Conservation (phyloP, 2,329 filamentous ascomycete species). For the Periconia sp. region DNA sequence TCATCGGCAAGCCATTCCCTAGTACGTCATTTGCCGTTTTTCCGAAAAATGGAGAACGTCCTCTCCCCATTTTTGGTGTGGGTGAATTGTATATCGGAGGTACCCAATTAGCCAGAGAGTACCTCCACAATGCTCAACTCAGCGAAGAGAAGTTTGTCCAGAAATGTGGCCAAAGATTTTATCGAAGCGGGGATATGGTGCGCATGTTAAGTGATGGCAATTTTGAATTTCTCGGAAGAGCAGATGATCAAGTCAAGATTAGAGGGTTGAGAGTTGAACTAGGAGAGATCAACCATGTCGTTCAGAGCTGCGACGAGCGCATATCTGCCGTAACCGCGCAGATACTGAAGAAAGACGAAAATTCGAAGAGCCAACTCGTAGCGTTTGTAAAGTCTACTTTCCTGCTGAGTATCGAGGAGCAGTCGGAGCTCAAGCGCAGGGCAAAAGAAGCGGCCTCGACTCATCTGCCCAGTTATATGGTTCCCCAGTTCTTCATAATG, state of each 20-base stretch:
- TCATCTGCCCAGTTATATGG: conserved; percentile 42
- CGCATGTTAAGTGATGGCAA: conserved; percentile 41
- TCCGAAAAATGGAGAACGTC: conserved; percentile 26
- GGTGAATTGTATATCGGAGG: conserved; percentile 53
- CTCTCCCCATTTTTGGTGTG: conserved; percentile 42
- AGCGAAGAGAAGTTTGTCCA: conserved; percentile 35
- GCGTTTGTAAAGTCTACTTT: conserved; percentile 28
- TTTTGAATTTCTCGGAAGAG: conserved; percentile 44
- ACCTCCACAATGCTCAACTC: conserved; percentile 40
- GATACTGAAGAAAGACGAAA: conserved; percentile 28
- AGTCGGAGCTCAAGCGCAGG: conserved; percentile 17
- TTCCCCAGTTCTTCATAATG: conserved; percentile 39
- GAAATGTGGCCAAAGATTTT: conserved; percentile 35
- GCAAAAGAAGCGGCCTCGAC: conserved; percentile 19
- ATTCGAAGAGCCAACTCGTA: conserved; percentile 38
- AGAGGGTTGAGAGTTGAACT: conserved; percentile 42
- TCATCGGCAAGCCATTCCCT: conserved; percentile 47
- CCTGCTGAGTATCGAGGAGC: conserved; percentile 5
- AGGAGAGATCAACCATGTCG: conserved; percentile 39
- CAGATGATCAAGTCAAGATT: conserved; percentile 46
- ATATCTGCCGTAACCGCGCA: conserved; percentile 32
- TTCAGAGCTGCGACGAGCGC: conserved; percentile 23
- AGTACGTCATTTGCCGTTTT: conserved; percentile 45
- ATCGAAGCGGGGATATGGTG: conserved; percentile 43
- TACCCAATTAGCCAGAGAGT: conserved; percentile 49